Evolutionary conservation across 805 yeast species (phyloP), one percentile per base, ranked within the genome.

Genomic region (Komagataella kurtzmanii): DNA sequence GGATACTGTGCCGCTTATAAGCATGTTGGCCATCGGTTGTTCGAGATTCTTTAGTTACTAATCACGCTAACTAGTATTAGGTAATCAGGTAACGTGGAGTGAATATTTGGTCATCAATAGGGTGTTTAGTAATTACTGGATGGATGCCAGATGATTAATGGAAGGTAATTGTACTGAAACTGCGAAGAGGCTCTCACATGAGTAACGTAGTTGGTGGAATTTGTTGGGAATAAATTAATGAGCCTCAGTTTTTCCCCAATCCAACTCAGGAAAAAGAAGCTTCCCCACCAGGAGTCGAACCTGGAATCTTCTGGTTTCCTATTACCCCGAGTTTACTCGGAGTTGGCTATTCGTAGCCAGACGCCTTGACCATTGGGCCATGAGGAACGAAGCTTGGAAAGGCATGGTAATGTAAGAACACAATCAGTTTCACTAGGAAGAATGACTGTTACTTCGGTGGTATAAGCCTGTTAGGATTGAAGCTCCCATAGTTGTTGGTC

Each of bases 341-440:
- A 14, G n/a, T 30, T 30, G 51, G 55, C 51, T 61, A 45, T n/a
- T 73, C 81, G 81, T 77, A 77, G 81, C 81, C 82, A 76, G 80
- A 77, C 81, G 81, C 81, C 82, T 77, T 77, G 80, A 77, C 82
- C 82, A 77, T 77, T 77, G 80, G 82, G 82, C 81, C 82, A 77
- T 79, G 81, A 77, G 81, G 82, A 77, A 77, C 74, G 60, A 51
- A 51, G 53, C 30, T 19, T 45, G 47, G 10, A 45, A 7, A 24
- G 7, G 1, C 7, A 6, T 6, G 24, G 47, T 6, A 30, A 30
- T 30, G 40, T 30, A 30, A 14, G 10, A 5, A 30, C n/a, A 30
- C 40, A 8, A 30, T 30, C 40, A 30, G 40, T 30, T 30, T 30
- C n/a, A 30, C 14, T 14, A 4, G 40, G 40, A 8, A 30, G 5